A percentile compares a stretch with the other conserved stretches of the same genome.
phyloP scores from a whole-genome alignment of 1,284 basidiomycete species.

The Apiotrichum veenhuisii region DNA sequence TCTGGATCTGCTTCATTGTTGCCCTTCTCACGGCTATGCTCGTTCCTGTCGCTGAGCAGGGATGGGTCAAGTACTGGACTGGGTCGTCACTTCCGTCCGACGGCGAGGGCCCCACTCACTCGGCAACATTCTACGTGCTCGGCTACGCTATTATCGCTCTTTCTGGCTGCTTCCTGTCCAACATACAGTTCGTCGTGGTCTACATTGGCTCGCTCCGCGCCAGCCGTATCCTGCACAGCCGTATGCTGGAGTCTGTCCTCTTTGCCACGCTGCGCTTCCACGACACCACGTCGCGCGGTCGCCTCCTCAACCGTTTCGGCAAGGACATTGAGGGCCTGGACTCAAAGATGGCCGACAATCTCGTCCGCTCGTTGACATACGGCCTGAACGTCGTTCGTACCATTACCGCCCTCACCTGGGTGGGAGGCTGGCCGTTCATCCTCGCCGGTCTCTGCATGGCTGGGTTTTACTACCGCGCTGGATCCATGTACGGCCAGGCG shows the following conservation, averaged over 20 bases:
- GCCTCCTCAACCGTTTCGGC: slow-evolving; percentile 82
- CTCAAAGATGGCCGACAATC: slow-evolving; percentile 77
- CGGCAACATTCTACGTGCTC: slow-evolving; percentile 67
- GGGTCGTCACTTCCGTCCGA: slow-evolving; percentile 11
- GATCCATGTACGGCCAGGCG: slow-evolving; percentile 76
- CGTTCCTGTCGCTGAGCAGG: slow-evolving; percentile 74
- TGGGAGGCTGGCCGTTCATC: slow-evolving; percentile 75
- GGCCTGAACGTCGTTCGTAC: slow-evolving; percentile 46
- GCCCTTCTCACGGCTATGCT: slow-evolving; percentile 63
- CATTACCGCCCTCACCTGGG: slow-evolving; percentile 62
- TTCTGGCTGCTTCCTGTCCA: slow-evolving; percentile 34
- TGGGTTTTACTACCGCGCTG: slow-evolving; percentile 53
- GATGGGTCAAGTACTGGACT: slow-evolving; percentile 64
- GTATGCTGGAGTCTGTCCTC: slow-evolving; percentile 74
- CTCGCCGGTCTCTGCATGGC: slow-evolving; percentile 61
- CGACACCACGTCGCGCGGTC: slow-evolving; percentile 82
- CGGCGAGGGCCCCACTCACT: slow-evolving; percentile 40
- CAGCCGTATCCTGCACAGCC: slow-evolving; percentile 64
- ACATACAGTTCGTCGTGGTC: slow-evolving; percentile 43
- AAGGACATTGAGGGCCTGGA: slow-evolving; percentile 94
- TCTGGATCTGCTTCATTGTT: slow-evolving; percentile 65
- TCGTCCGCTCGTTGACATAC: slow-evolving; percentile 62
- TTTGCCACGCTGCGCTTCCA: slow-evolving; percentile 92
- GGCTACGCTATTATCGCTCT: slow-evolving; percentile 62
- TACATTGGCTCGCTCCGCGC: slow-evolving; percentile 66